Base-by-base conservation (phyloP, 2,329 filamentous ascomycete species). In the Ophiostoma perfectum region DNA sequence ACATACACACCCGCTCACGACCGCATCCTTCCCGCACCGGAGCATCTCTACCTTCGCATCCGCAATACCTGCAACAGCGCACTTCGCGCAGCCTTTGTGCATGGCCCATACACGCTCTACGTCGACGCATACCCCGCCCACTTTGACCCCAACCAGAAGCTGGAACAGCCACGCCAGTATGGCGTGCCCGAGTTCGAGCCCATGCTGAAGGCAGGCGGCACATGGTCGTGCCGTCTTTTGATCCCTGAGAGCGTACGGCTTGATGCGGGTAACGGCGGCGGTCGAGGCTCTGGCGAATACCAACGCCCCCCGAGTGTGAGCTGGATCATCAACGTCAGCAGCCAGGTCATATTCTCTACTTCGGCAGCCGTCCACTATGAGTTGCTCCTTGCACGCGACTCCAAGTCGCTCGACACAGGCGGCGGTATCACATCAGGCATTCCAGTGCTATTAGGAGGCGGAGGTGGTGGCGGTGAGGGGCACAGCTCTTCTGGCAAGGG, bases 161-260 rank as follows among this genome's bases (percentile, higher is more conserved):
- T 90, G 73, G 86, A 88, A 69, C 83, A 89, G 66, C 84, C 89
- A 1, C 85, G 88, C 66, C 82, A 83, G 66, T 88, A 93, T 80
- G 92, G 91, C 64, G 84, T 90, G 1, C 95, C 95, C 16, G 91
- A 96, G 74, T 99, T 95, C 75, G 95, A 99, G 79, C 94, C 95
- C 64, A 94, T 97, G 81, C 85, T 99, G 76, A 98, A 98, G 81
- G 93, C 95, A 8, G 95, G 93, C 42, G 93, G 92, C 6, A 88
- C 85, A 63, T 99, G 93, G 90, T 86, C 88, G 74, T 90, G 92
- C 69, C 87, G 88, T 75, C 84, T 99, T 72, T 83, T 87, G 5
- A 88, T 99, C 0, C 94, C 94, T 0, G 89, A 94, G 67, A 82
- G 89, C 71, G 89, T 95, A 70, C 84, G 91, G 64, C 86, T 89